Conservation (phyloP, 1,284 basidiomycete genomes). For the Leccinum ponderosum region DNA sequence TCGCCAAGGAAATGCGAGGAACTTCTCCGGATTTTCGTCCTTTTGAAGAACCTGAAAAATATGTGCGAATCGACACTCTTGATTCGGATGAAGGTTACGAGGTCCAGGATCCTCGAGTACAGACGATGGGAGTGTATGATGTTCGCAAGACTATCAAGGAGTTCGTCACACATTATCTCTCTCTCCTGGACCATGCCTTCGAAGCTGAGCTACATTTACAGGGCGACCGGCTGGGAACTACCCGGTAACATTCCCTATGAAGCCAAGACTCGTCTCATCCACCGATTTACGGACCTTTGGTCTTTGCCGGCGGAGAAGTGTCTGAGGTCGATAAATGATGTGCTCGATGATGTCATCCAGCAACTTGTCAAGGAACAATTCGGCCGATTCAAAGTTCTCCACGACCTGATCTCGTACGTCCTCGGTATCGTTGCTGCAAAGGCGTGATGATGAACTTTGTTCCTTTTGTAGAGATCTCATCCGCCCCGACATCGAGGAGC, state of each 20-base stretch:
- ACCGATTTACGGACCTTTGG: constrained; percentile 44
- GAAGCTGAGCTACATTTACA: constrained; percentile 19
- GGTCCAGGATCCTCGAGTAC: constrained; percentile 1
- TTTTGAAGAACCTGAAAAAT: constrained; percentile 15
- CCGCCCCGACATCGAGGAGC: constrained; percentile 21
- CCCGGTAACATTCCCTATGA: constrained; percentile 51
- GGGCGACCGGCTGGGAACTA: constrained; percentile 53
- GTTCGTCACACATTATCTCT: constrained; percentile 21
- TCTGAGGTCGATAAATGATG: constrained; percentile 35
- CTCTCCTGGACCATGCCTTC: neutral
- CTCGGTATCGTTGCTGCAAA: neutral
- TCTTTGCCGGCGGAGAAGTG: constrained; percentile 39
- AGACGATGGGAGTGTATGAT: constrained; percentile 29
- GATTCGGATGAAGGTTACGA: constrained; percentile 8
- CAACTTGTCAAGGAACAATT: constrained; percentile 34
- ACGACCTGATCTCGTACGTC: constrained; percentile 32
- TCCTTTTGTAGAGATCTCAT: constrained; percentile 19
- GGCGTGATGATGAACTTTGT: neutral
- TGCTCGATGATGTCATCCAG: constrained; percentile 22
- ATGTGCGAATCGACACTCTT: constrained; percentile 8
- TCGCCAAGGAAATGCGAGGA: constrained; percentile 37
- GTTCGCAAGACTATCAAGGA: constrained; percentile 33
- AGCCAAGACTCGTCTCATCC: constrained; percentile 45
- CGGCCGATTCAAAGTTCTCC: constrained; percentile 32
- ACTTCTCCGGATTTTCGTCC: constrained; percentile 45